These are phyloP conservation scores for Tolypocladium tropicale DNA, from an alignment of 2,329 filamentous ascomycete species.

Conservation along the genomic window DNA sequence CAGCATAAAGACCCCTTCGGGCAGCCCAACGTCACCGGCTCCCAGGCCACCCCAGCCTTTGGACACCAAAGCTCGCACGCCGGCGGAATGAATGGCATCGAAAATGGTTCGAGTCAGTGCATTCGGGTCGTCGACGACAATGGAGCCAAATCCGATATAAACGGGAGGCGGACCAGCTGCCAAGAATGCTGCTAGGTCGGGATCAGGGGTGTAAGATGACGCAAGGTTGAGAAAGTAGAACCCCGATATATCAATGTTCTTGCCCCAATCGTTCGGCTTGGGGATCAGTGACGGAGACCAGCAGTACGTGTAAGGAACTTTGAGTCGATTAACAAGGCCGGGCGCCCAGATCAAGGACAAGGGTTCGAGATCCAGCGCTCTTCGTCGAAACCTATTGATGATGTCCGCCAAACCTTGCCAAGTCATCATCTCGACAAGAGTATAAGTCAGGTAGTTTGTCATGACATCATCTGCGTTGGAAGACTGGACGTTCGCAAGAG, in stretches of 20 bases:
- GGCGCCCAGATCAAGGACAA: conserved; percentile 77
- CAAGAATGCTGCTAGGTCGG: conserved; percentile 57
- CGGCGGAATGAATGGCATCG: conserved; percentile 54
- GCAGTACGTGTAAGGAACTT: conserved; percentile 81
- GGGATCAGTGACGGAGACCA: conserved; percentile 74
- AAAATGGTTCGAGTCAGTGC: conserved; percentile 63
- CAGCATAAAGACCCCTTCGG: conserved; percentile 70
- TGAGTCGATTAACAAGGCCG: conserved; percentile 63
- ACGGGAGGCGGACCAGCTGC: conserved; percentile 60
- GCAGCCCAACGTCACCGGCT: conserved; percentile 57
- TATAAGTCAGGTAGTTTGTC: conserved; percentile 76
- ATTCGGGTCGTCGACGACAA: conserved; percentile 68
- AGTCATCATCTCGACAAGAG: conserved; percentile 80
- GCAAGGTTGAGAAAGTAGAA: conserved; percentile 67
- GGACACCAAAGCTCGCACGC: conserved; percentile 70
- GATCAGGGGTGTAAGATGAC: conserved; percentile 53
- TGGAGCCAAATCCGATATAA: conserved; percentile 77
- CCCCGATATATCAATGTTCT: conserved; percentile 61
- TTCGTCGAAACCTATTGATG: conserved; percentile 77
- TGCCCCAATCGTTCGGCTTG: conserved; percentile 67
- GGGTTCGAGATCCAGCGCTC: conserved; percentile 62
- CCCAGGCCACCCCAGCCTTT: conserved; percentile 85
- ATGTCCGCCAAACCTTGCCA: conserved; percentile 89
- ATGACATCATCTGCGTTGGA: conserved; percentile 66
- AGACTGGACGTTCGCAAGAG: conserved; percentile 70